Evolutionary conservation across 2,329 filamentous ascomycete species (phyloP).

Genomic region (Calcarisporium arbuscula): DNA sequence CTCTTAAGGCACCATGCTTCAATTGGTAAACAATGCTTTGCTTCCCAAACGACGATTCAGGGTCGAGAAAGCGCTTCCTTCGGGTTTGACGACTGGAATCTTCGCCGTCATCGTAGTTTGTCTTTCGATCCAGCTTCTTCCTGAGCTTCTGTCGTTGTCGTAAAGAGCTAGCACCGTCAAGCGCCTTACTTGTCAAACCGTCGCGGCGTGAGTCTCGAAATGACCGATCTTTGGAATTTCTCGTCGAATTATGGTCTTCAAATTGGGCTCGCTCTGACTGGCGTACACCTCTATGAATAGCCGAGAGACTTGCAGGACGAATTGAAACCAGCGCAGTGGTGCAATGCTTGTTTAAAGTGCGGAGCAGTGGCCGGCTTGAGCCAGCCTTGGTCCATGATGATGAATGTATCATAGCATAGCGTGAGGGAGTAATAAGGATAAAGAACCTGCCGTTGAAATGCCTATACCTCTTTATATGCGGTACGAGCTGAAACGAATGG

Average conservation of each 20-base stretch:
- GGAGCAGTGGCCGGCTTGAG: constrained; percentile 13
- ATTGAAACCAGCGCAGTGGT: constrained; percentile 9
- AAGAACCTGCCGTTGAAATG: too few species aligned
- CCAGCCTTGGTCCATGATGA: constrained; percentile 15
- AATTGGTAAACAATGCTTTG: constrained; percentile 49
- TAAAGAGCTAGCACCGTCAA: constrained; percentile 21
- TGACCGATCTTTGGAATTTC: constrained; percentile 8
- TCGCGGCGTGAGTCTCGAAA: constrained; percentile 11
- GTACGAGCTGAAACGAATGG: too few species aligned
- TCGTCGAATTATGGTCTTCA: constrained; percentile 16
- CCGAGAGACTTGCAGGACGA: constrained; percentile 45
- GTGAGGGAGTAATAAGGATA: constrained; percentile 8
- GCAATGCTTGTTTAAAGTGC: constrained; percentile 1
- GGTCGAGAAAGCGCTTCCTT: constrained; percentile 46
- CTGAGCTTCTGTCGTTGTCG: constrained; percentile 39
- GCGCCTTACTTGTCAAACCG: constrained; percentile 19
- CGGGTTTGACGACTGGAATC: constrained; percentile 35
- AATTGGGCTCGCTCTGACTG: constrained; percentile 31
- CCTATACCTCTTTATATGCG: too few species aligned
- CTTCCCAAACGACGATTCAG: constrained; percentile 44
- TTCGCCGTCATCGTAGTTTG: constrained; percentile 24
- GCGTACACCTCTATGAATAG: constrained; percentile 62
- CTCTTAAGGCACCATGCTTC: constrained; percentile 36
- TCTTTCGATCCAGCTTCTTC: constrained; percentile 43
- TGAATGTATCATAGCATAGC: constrained; percentile 22